These are phyloP conservation scores for Aspergillus transmontanensis DNA, from an alignment of 2,329 filamentous ascomycete genomes.

Conservation along the genomic window DNA sequence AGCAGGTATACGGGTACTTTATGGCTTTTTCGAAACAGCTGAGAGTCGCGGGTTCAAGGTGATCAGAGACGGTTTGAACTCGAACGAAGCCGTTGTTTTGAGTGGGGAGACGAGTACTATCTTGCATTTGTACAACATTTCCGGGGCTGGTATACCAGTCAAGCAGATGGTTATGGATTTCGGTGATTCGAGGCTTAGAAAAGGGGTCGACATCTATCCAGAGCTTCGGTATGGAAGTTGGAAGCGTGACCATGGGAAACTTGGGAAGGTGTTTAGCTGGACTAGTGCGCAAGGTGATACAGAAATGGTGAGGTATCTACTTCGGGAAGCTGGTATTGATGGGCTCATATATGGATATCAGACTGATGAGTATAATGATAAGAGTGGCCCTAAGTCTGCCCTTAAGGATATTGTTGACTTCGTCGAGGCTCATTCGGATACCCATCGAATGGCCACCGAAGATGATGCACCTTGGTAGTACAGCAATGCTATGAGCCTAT, in stretches of 20 bases:
- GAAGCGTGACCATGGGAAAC: background rate
- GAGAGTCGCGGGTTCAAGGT: slow-evolving; percentile 9
- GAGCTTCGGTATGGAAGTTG: slow-evolving; percentile 1
- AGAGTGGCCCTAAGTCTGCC: background rate
- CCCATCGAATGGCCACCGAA: slow-evolving; percentile 10
- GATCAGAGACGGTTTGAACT: slow-evolving; percentile 11
- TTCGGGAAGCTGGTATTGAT: slow-evolving; percentile 1
- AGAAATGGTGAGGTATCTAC: background rate
- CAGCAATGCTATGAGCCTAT: too few relatives aligned
- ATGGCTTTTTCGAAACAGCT: slow-evolving; percentile 14
- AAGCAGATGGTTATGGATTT: background rate
- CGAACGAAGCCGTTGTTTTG: slow-evolving; percentile 3
- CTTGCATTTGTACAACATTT: background rate
- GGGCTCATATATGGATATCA: slow-evolving; percentile 6
- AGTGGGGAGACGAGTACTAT: background rate
- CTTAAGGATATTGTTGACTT: slow-evolving; percentile 11
- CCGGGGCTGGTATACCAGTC: background rate
- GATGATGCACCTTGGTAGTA: slow-evolving; percentile 9
- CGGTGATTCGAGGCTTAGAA: background rate
- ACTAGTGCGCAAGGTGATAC: background rate
- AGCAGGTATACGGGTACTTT: slow-evolving; percentile 17
- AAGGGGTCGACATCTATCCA: background rate
- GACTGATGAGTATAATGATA: background rate
- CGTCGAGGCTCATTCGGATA: slow-evolving; percentile 11
- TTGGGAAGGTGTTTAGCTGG: slow-evolving; percentile 8